These are phyloP conservation scores for Mycena venus DNA, from an alignment of 768 basidiomycete genomes.

Conservation along the genomic window DNA sequence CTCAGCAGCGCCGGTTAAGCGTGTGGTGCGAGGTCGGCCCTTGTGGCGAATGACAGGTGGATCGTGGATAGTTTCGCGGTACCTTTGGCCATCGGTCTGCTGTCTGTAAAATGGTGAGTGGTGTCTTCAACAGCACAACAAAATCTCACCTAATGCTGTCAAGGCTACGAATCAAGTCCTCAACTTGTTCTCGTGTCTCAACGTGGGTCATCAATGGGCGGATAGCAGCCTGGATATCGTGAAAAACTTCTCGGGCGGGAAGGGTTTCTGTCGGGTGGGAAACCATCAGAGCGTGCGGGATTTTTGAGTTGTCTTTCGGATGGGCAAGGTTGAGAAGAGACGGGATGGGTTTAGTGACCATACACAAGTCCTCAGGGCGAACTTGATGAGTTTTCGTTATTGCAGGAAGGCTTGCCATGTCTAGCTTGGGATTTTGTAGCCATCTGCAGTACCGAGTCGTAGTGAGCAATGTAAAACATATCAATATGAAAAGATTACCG, in stretches of 20 bases:
- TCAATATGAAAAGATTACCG: too few species aligned
- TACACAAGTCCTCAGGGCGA: background rate
- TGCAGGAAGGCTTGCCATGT: background rate
- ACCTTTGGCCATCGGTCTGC: background rate
- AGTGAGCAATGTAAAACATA: background rate
- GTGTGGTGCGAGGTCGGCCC: conserved; percentile 36
- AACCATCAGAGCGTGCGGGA: background rate
- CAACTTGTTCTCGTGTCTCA: background rate
- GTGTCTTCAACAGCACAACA: too few species aligned
- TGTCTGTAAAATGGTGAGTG: background rate
- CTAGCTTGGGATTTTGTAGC: background rate
- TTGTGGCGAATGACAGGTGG: conserved; percentile 38
- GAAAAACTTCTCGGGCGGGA: background rate
- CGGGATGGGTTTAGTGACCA: background rate
- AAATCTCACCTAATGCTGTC: background rate
- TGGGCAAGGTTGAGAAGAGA: background rate
- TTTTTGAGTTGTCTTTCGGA: background rate
- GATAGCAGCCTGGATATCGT: background rate
- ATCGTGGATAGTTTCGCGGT: conserved; percentile 32
- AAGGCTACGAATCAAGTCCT: background rate
- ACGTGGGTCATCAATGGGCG: background rate
- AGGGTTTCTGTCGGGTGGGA: background rate
- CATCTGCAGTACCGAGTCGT: background rate
- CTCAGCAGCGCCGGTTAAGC: conserved; percentile 38
- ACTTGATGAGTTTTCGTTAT: background rate